phyloP scores from a whole-genome alignment of 2,329 filamentous ascomycete species.

The Cryphonectria carpinicola region DNA sequence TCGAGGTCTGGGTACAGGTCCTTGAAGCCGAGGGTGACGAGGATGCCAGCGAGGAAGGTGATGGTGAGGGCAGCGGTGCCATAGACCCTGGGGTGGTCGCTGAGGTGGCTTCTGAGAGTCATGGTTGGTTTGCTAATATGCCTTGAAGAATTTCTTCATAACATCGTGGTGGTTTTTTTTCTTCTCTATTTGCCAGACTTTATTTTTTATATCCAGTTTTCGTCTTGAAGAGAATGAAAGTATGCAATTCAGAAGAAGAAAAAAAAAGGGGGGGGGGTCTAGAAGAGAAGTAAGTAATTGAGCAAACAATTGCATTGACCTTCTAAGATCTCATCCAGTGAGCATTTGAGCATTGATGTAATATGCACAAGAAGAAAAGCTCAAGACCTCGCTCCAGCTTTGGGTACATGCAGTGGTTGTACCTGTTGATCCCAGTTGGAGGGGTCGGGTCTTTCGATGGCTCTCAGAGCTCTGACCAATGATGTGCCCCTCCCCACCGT shows the following conservation, averaged over 20 bases:
- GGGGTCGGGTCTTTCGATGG: background rate
- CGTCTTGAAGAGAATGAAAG: background rate
- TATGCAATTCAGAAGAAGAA: background rate
- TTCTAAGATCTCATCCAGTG: background rate
- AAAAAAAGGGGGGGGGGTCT: too few relatives aligned
- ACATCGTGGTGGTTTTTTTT: background rate
- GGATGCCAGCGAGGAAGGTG: conserved; percentile 77
- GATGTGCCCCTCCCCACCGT: background rate
- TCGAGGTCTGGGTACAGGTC: conserved; percentile 79
- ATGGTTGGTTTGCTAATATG: conserved; percentile 41
- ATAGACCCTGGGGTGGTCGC: conserved; percentile 64
- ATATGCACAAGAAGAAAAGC: conserved; percentile 5
- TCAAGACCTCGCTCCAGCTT: background rate
- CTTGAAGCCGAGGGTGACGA: conserved; percentile 77
- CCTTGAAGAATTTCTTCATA: background rate
- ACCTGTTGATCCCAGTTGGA: background rate
- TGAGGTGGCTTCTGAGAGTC: conserved; percentile 49
- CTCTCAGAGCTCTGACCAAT: background rate
- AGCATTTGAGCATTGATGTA: conserved; percentile 5
- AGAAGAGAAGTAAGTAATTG: too few relatives aligned
- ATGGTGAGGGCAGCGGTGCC: conserved; percentile 68
- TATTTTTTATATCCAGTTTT: background rate
- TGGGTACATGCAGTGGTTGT: background rate
- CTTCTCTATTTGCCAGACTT: background rate
- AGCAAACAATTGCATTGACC: background rate